Base-by-base conservation (phyloP, 345 rosid species). In the Aurinia saxatilis region DNA sequence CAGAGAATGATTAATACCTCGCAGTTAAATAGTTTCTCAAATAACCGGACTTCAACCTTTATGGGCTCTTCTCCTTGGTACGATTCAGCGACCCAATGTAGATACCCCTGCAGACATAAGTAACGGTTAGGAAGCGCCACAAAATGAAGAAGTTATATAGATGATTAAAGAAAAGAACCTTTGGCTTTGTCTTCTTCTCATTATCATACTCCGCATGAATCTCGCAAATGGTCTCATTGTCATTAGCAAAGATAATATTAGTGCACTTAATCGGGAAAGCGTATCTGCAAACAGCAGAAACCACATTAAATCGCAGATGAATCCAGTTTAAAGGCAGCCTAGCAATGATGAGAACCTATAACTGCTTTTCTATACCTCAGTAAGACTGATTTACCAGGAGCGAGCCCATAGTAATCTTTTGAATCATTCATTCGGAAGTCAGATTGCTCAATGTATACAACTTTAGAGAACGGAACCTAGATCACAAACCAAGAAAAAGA, bases 381-480 rank as follows among this genome's bases (percentile, higher is more conserved):
- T 40, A 90, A 65, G 44, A 77, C 91, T 18, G 93, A 90, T 84
- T 95, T 95, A 59, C 96, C 97, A 27, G 88, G 99, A 50, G 97
- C 91, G 25, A 95, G 91, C 47, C 99, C 99, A 58, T 86, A 95
- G 68, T 78, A 95, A 72, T 83, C 97, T 75, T 95, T 88, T 10
- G 99, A 87, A 81, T 95, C 97, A 67, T 90, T 83, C 86, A 80
- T 68, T 62, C 92, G 90, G 75, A 95, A 95, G 80, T 95, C 95
- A 60, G 96, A 77, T 33, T 61, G 79, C 53, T 95, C 99, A 70
- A 95, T 95, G 69, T 86, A 90, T 45, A 95, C 76, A 58, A 82
- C 80, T 72, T 72, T 83, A 14, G 97, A 87, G 80, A 90, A 88
- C 3, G 92, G 89, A 48, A 53, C 73, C 67, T 69, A 71, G 7